Evolutionary conservation across 192 early-diverging fungal species (phyloP), one percentile per base, ranked within the genome.

Genomic region (Pecoramyces ruminantium): DNA sequence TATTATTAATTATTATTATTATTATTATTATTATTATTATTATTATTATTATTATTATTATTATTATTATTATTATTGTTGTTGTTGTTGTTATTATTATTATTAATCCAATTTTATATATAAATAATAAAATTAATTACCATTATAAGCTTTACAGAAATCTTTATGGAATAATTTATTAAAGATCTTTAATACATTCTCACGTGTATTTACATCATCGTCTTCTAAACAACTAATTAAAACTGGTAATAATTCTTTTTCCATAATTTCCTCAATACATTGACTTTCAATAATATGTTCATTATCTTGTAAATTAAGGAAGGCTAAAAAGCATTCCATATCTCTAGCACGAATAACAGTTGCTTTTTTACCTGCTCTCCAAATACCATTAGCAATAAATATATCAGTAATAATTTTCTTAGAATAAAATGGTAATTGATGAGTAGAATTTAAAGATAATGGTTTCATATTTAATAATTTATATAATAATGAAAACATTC

Each of bases 331-430:
- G 5, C 34, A 58, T 30, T 77, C 27, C 39, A 82, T 40, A 58
- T 79, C 81, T 30, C 9, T 42, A 30, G 30, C 27, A 29, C 81
- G 81, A 29, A 30, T 27, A 67, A 80, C 5, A 58, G 28, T 29
- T n/a, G 82, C 78, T 38, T 89, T 88, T 15, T 84, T 80, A 12
- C 89, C 88, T 14, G 87, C 79, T 77, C 82, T 79, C 89, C 89
- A 90, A 40, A 89, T 80, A 34, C 67, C 83, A 78, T 80, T 84
- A 2, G 82, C 58, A 13, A 86, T 29, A 13, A 88, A 79, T 29
- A 88, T 81, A 28, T 87, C 28, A 38, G 42, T 78, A 30, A 89
- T 82, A 5, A 89, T 38, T n/a, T 38, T 9, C 27, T 30, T n/a
- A 18, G 83, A 67, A 38, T 89, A 78, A 2, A 28, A 30, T 21